Evolutionary conservation across 495 filamentous ascomycete genomes (phyloP).

Genomic region (Penicillium salamii): DNA sequence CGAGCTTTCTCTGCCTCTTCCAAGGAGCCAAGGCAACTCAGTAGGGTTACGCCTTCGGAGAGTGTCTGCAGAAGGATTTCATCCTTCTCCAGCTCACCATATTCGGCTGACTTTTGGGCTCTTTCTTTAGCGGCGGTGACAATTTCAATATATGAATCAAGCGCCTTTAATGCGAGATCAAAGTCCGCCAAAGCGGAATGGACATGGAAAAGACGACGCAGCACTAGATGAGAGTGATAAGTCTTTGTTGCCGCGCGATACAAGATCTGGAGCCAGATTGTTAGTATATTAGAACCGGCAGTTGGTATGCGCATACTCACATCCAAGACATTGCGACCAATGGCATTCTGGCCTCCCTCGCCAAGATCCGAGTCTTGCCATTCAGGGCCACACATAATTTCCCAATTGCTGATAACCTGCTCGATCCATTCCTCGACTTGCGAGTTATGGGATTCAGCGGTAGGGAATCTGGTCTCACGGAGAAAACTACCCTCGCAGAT

Average conservation of each 20-base stretch:
- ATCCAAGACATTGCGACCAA: conserved; percentile 70
- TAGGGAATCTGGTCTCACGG: conserved; percentile 75
- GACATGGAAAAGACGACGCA: conserved; percentile 84
- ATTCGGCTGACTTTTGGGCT: conserved; percentile 73
- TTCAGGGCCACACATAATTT: conserved; percentile 65
- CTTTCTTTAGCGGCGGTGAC: conserved; percentile 76
- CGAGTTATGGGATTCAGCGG: conserved; percentile 67
- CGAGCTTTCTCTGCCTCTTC: conserved; percentile 75
- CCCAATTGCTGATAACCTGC: conserved; percentile 81
- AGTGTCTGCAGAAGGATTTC: conserved; percentile 70
- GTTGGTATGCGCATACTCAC: conserved; percentile 40
- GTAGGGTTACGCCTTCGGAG: conserved; percentile 69
- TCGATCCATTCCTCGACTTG: conserved; percentile 81
- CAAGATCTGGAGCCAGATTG: conserved; percentile 52
- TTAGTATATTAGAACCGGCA: not conserved
- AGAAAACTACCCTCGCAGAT: conserved; percentile 72
- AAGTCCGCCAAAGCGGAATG: conserved; percentile 86
- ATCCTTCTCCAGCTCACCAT: conserved; percentile 74
- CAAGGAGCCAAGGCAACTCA: conserved; percentile 75
- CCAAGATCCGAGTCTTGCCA: conserved; percentile 78
- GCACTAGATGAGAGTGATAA: conserved; percentile 84
- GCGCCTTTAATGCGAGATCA: conserved; percentile 77
- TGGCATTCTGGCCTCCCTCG: conserved; percentile 67
- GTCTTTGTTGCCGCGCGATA: conserved; percentile 88
- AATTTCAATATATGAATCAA: conserved; percentile 87